These are phyloP conservation scores for Setaria italica DNA, from an alignment of 202 grass and related monocot species.

Conservation along the genomic window DNA sequence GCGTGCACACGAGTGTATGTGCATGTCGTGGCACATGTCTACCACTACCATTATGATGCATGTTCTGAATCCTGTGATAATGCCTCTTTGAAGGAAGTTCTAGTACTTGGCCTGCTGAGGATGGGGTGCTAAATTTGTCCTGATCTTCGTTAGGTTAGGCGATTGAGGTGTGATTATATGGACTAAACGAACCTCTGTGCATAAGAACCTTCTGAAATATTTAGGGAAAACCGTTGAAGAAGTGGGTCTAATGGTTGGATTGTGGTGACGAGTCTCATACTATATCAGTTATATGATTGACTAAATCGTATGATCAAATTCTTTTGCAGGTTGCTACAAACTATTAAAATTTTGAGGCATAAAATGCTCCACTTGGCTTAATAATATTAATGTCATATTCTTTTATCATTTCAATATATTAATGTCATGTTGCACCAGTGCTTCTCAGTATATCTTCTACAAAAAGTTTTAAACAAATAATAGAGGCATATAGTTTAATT, in stretches of 20 bases:
- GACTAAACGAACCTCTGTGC: background rate
- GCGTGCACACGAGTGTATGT: conserved; percentile 58
- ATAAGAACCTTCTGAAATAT: background rate
- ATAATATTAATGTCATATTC: conserved; percentile 18
- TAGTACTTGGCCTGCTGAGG: conserved; percentile 16
- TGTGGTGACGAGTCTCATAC: conserved; percentile 9
- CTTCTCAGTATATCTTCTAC: background rate
- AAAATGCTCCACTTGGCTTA: conserved; percentile 1
- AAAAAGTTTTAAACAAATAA: conserved; percentile 29
- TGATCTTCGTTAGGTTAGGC: conserved; percentile 35
- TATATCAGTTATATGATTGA: conserved; percentile 7
- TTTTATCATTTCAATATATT: background rate
- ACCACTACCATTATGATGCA: conserved; percentile 41
- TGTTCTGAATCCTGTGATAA: conserved; percentile 45
- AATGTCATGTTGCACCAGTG: conserved; percentile 6
- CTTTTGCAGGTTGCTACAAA: conserved; percentile 1
- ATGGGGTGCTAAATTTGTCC: conserved; percentile 14
- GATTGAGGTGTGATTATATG: conserved; percentile 20
- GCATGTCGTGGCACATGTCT: conserved; percentile 53
- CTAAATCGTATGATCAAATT: conserved; percentile 6
- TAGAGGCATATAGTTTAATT: background rate
- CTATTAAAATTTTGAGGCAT: conserved; percentile 1
- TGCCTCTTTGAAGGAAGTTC: conserved; percentile 35
- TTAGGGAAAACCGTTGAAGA: background rate
- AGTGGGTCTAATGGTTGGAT: background rate